Evolutionary conservation across 192 early-diverging fungal genomes (phyloP), one percentile per base, ranked within the genome.

Genomic region (Umbelopsis isabellina): DNA sequence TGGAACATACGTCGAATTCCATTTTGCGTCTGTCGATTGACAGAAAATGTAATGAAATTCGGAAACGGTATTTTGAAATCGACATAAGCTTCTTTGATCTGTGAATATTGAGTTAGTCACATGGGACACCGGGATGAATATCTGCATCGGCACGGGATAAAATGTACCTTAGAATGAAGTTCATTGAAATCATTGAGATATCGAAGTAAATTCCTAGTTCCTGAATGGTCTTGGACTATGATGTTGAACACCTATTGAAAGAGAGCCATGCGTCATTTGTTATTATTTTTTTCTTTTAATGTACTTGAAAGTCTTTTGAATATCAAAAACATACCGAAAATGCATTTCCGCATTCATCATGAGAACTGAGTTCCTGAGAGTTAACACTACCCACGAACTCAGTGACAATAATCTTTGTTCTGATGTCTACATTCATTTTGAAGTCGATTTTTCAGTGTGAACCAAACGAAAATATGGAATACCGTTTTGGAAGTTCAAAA

Each of bases 111-210:
- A 7, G 35, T 49, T 44, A 50, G 6, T 18, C 1, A 61, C 4
- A 13, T 45, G 21, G 18, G 23, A 30, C 13, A 65, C 3, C n/a
- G 15, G 55, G 49, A 53, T 22, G 44, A 30, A 58, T 49, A 61
- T 50, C 46, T 49, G 21, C 67, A 61, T 50, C 46, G 27, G 21
- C 67, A 68, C 48, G 48, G 47, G 47, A 4, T 50, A 33, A 11
- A 68, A 7, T 33, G 16, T 76, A 85, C 84, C 72, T 82, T 71
- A 46, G 79, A 80, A 51, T 86, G 80, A 79, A 86, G 82, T 30
- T 83, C 81, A 48, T 79, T 44, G 73, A 86, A 80, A 65, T 86
- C 84, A 33, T 80, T 72, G 49, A 86, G 82, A 67, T 80, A 80
- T 30, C 84, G 75, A 41, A 76, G 75, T 16, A 86, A 70, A 20